Base-by-base conservation (phyloP, 2,329 filamentous ascomycete genomes). In the Chalara sp. region DNA sequence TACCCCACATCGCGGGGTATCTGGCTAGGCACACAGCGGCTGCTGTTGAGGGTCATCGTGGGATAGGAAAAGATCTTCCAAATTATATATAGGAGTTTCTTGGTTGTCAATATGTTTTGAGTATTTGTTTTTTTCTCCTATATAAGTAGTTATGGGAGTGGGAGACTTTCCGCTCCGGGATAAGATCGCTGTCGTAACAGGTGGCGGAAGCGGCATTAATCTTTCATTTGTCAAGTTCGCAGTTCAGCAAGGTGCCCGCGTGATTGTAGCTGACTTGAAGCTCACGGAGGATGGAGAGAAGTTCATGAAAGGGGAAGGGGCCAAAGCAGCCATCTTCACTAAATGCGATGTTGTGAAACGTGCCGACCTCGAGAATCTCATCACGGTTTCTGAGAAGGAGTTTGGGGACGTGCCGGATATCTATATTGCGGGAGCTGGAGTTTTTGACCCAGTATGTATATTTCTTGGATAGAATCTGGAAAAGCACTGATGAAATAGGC, bases 371-470 rank as follows among this genome's bases (percentile, higher is more conserved):
- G 53, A 63, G 48, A 49, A 58, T 32, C 50, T 69, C 55, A 59
- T 56, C 43, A 54, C 42, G 29, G 54, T 54, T 32, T 63, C 59
- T 6, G 48, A 51, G 50, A 47, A 55, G 49, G 51, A 53, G 54
- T 68, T 61, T 56, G 60, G 55, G n/a, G 61, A 61, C 46, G 59
- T 68, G 6, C 67, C 69, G 8, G 67, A 70, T 54, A 58, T 70
- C 28, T 70, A 67, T 54, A 56, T 68, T 21, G 59, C 68, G 6
- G 63, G 63, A 32, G 68, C 68, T 4, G 69, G 66, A 21, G 56
- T 70, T n/a, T 70, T 70, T 52, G 69, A 70, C 49, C 66, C 67
- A 5, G 61, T 64, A 55, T 33, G 52, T 50, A 39, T 30, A 12
- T 47, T 44, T 41, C 32, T 40, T 50, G 21, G 21, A 3, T 3